These are phyloP conservation scores for Mycena metata DNA, from an alignment of 768 basidiomycete genomes.

Conservation along the genomic window DNA sequence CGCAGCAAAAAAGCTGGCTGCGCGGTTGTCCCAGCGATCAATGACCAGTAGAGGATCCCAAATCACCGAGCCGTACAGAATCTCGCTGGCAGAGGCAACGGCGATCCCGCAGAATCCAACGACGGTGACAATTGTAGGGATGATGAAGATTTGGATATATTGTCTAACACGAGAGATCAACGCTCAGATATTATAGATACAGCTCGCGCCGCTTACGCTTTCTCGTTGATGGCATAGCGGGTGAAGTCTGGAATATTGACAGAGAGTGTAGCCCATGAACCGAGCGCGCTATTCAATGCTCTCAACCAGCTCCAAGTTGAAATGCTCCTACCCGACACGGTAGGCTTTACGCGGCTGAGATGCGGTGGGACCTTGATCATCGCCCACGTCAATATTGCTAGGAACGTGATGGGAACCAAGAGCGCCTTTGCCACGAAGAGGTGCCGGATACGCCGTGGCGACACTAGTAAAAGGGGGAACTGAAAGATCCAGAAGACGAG, in stretches of 20 bases:
- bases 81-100: constrained; percentile 80
- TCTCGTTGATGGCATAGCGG: constrained; percentile 79
- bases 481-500: constrained; percentile 83
- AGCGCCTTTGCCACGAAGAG: constrained; percentile 66
- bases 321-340: constrained; percentile 68
- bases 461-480: constrained; percentile 79
- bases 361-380: constrained; percentile 73
- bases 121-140: constrained; percentile 81
- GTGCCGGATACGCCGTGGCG: constrained; percentile 81
- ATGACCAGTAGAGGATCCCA: constrained; percentile 87
- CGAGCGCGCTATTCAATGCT: constrained; percentile 81
- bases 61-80: constrained; percentile 72
- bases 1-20: constrained; percentile 80
- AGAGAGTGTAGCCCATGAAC: constrained; percentile 76
- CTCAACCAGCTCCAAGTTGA: constrained; percentile 83
- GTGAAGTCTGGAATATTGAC: constrained; percentile 92
- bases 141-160: constrained; percentile 81
- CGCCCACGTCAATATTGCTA: constrained; percentile 85
- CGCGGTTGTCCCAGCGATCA: constrained; percentile 85
- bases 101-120: constrained; percentile 84
- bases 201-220: constrained; percentile 45
- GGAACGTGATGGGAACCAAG: constrained; percentile 70
- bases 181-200: no score
- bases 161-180: constrained; percentile 48
- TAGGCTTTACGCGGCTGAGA: constrained; percentile 69